Percentiles rank a stretch among this genome's conserved stretches.
Conservation (phyloP, 192 early-diverging fungal genomes). For the Coemansia sp. region DNA sequence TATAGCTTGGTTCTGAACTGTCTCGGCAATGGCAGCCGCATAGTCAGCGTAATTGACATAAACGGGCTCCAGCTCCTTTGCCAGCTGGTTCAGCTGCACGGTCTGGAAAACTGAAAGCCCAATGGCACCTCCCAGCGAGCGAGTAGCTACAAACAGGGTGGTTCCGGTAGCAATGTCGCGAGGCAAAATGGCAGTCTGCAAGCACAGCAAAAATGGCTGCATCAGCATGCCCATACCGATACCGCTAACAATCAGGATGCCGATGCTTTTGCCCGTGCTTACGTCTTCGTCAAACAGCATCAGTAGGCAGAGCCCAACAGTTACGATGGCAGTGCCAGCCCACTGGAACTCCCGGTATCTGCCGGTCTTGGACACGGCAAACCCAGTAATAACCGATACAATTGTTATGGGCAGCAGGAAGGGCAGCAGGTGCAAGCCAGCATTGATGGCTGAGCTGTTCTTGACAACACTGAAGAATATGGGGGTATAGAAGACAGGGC, state of each 20-base stretch:
- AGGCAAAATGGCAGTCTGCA: slow-evolving; percentile 61
- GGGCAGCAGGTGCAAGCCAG: slow-evolving; percentile 74
- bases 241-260: slow-evolving; percentile 67
- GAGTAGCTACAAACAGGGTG: slow-evolving; percentile 60
- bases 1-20: slow-evolving; percentile 27
- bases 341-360: slow-evolving; percentile 62
- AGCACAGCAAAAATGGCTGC: slow-evolving; percentile 64
- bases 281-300: slow-evolving; percentile 52
- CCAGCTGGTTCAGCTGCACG: slow-evolving; percentile 60
- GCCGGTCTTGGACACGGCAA: slow-evolving; percentile 58
- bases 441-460: slow-evolving; percentile 62
- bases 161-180: slow-evolving; percentile 67
- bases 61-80: slow-evolving; percentile 16
- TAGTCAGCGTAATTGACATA: slow-evolving; percentile 24
- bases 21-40: slow-evolving; percentile 35
- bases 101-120: slow-evolving; percentile 58
- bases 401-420: slow-evolving; percentile 65
- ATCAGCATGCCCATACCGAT: slow-evolving; percentile 70
- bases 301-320: slow-evolving; percentile 61
- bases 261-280: slow-evolving; percentile 54
- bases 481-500: slow-evolving; percentile 60
- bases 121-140: slow-evolving; percentile 59
- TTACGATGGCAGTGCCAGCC: slow-evolving; percentile 59
- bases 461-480: slow-evolving; percentile 66
- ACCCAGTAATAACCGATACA: slow-evolving; percentile 62